phyloP scores from a whole-genome alignment of 257 asterid species.

The Solanum chilense region DNA sequence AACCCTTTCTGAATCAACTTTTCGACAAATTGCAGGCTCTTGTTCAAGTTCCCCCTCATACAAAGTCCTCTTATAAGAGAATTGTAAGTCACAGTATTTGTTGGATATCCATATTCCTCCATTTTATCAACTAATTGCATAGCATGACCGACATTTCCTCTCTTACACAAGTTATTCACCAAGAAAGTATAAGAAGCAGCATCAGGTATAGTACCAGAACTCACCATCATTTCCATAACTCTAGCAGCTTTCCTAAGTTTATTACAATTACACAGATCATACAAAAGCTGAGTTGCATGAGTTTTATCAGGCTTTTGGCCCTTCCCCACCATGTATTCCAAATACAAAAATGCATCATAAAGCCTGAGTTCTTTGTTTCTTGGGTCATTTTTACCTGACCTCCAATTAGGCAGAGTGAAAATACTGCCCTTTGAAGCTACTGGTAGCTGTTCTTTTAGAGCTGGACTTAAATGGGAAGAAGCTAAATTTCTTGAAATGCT shows the following conservation, averaged over 20 bases:
- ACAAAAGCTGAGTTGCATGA: constrained; percentile 57
- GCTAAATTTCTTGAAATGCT: constrained; percentile 29
- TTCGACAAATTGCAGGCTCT: constrained; percentile 56
- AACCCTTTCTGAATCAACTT: constrained; percentile 61
- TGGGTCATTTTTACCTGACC: constrained; percentile 49
- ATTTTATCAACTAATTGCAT: constrained; percentile 76
- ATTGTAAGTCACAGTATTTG: constrained; percentile 62
- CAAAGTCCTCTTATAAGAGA: constrained; percentile 78
- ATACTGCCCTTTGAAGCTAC: constrained; percentile 22
- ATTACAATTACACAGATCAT: constrained; percentile 70
- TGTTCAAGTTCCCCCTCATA: constrained; percentile 54
- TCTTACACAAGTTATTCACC: constrained; percentile 60
- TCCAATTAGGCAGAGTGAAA: constrained; percentile 75
- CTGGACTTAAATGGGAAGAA: constrained; percentile 18
- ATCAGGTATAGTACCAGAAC: constrained; percentile 59
- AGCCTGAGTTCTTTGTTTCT: constrained; percentile 46
- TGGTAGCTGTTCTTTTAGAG: neutral
- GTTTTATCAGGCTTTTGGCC: constrained; percentile 61
- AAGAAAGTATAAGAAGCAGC: constrained; percentile 60
- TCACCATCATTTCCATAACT: constrained; percentile 75
- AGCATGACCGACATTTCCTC: constrained; percentile 90
- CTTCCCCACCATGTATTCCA: constrained; percentile 71
- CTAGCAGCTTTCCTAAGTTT: constrained; percentile 68
- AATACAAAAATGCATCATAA: constrained; percentile 58
- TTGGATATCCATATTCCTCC: constrained; percentile 70